Evolutionary conservation across 1,284 basidiomycete genomes (phyloP), one percentile per base, ranked within the genome.

Genomic region (Pholiota adiposa): DNA sequence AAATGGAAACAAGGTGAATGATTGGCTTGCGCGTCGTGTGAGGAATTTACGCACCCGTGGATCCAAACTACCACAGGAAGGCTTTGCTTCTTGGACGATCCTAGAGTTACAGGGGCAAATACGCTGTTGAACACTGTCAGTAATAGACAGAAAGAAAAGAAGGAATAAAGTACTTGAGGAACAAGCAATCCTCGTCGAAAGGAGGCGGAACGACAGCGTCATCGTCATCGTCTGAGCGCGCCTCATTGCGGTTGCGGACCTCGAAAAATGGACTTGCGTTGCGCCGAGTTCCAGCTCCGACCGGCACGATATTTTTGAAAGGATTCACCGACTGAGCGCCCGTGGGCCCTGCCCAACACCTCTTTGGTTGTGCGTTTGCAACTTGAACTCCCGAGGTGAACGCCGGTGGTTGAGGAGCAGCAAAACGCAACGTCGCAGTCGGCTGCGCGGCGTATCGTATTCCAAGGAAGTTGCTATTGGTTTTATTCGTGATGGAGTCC

Each of bases 51-150:
- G 29, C 50, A 73, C 73, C 80, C 79, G 62, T 81, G 79, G 41
- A 81, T 80, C 73, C 73, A 82, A 48, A 81, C 71, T 3, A 81
- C 67, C 3, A 78, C 76, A 27, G 77, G 77, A 7, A 77, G 61
- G 7, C 63, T 59, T 43, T 60, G 62, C 19, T 49, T 60, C 29
- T 31, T n/a, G n/a, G n/a, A n/a, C 25, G 54, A 27, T 27, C 50
- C 54, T 8, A 58, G 56, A n/a, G 23, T 59, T 33, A 67, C 67
- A 25, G 74, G 74, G 0, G 70, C 64, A 25, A 67, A 68, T 7
- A 75, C 73, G 60, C 76, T 75, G 43, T 43, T 19, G 23, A n/a
- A n/a, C 7, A 31, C n/a, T 12, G 29, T 29, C 51, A n/a, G 16
- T 9, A 19, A n/a, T n/a, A 6, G 59, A 21, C n/a, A 19, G 29